phyloP scores from a whole-genome alignment of 306 rosid species.

The Glycine latifolia region DNA sequence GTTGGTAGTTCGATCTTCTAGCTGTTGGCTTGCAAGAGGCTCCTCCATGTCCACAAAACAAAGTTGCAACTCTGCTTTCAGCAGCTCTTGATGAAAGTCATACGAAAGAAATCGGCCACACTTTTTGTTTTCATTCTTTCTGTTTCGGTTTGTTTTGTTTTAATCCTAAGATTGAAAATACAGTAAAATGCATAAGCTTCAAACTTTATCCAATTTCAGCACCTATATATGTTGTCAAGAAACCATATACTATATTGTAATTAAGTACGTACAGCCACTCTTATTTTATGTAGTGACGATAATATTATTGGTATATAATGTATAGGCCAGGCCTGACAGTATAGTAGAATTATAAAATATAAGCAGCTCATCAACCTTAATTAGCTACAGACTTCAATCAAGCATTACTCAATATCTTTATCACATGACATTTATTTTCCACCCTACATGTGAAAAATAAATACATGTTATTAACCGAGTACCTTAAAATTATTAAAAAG shows the following conservation, averaged over 20 bases:
- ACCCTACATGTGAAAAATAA: no score
- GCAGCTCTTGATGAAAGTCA: constrained; percentile 57
- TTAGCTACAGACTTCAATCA: neutral
- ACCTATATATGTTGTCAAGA: neutral
- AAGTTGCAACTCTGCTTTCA: constrained; percentile 51
- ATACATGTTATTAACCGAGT: no score
- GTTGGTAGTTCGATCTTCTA: constrained; percentile 71
- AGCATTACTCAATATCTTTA: neutral
- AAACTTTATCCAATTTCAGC: neutral
- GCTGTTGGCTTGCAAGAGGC: constrained; percentile 84
- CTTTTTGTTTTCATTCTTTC: neutral
- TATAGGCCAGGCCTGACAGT: neutral
- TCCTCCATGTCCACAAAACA: constrained; percentile 69
- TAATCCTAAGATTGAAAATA: neutral
- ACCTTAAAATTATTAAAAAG: no score
- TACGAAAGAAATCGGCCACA: constrained; percentile 51
- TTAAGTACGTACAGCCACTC: neutral
- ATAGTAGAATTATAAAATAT: neutral
- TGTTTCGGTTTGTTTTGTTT: neutral
- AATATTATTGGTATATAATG: neutral
- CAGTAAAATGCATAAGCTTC: neutral
- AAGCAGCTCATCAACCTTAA: neutral
- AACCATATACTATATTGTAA: neutral
- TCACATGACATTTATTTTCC: neutral
- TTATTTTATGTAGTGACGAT: neutral